Evolutionary conservation across 306 rosid species (phyloP), one percentile per base, ranked within the genome.

Genomic region (Gastrolobium villosum): DNA sequence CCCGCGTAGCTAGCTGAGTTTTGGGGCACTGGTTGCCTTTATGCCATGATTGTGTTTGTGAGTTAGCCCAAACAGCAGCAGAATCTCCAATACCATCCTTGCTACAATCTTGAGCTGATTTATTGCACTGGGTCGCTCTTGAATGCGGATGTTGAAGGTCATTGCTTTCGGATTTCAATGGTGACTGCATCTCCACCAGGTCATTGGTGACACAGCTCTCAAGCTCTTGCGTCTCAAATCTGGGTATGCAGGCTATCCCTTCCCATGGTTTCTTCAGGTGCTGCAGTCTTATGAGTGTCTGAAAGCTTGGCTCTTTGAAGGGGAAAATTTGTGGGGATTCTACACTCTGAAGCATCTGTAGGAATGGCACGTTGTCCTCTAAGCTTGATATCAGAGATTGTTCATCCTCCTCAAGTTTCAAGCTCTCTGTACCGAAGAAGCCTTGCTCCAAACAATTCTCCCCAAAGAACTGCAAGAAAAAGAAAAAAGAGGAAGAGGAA

Each of bases 201-300:
- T 88, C 94, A 46, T 92, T 85, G 61, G 94, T 86, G n/a, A 90
- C 89, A 14, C 96, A 90, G 82, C 94, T 93, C 72, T 93, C 90
- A 13, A 78, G 79, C 67, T 93, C 93, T 56, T 81, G 86, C 43
- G 72, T 15, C 15, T 86, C 87, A 86, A 84, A 66, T 81, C 56
- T 67, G 57, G 79, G 78, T 54, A 65, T 7, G 78, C 44, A 34
- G 34, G 61, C 9, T 34, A 71, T 56, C 10, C 7, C 66, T 45
- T 81, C 88, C 83, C 83, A 81, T 30, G 89, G 92, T 14, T 77
- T 87, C 84, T 80, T 84, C 34, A 69, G 57, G 72, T 80, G 86
- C 52, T 90, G 93, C 4, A 90, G 78, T 48, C 63, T 92, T 53
- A 88, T 14, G 39, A 88, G 79, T 32, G 90, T 77, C 14, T 89